Percentiles rank a stretch among this genome's conserved stretches.
phyloP scores from a whole-genome alignment of 2,329 filamentous ascomycete genomes.

The Alternaria brassicae region DNA sequence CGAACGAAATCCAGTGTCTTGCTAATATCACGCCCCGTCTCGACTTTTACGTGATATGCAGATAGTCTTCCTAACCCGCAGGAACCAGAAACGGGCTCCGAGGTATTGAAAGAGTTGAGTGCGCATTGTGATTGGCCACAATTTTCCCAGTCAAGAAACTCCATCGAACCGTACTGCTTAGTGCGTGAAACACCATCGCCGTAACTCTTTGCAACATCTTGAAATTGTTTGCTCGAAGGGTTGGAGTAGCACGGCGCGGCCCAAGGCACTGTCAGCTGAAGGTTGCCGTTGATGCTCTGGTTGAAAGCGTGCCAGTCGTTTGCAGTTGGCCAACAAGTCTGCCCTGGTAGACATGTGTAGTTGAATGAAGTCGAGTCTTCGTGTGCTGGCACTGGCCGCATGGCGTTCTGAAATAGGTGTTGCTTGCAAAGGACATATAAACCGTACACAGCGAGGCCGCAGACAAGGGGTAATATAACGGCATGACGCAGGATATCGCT shows the following conservation, averaged over 20 bases:
- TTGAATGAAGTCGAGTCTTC: slow-evolving; percentile 19
- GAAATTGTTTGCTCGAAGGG: slow-evolving; percentile 30
- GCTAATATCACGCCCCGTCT: slow-evolving; percentile 34
- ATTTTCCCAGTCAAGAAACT: slow-evolving; percentile 47
- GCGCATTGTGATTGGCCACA: slow-evolving; percentile 42
- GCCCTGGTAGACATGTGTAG: slow-evolving; percentile 46
- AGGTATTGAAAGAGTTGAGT: slow-evolving; percentile 37
- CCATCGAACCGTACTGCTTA: slow-evolving; percentile 43
- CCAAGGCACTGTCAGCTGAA: slow-evolving; percentile 42
- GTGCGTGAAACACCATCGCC: slow-evolving; percentile 37
- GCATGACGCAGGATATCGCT: slow-evolving; percentile 1
- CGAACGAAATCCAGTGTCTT: slow-evolving; percentile 40
- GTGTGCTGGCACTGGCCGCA: not conserved
- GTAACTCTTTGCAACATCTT: slow-evolving; percentile 30
- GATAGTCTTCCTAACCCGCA: slow-evolving; percentile 46
- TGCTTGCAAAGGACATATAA: slow-evolving; percentile 5
- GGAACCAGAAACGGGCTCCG: slow-evolving; percentile 32
- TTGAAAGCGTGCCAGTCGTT: slow-evolving; percentile 45
- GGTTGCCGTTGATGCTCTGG: slow-evolving; percentile 38
- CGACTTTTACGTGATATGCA: slow-evolving; percentile 43
- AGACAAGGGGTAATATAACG: slow-evolving; percentile 13
- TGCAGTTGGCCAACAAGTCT: slow-evolving; percentile 47
- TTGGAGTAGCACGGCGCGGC: slow-evolving; percentile 41
- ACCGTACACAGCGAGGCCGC: slow-evolving; percentile 11
- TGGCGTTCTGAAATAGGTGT: not conserved